Percentiles rank a stretch among this genome's conserved stretches.
Evolutionary conservation across 2,329 filamentous ascomycete species (phyloP).

Genomic region (Exophiala alcalophila): DNA sequence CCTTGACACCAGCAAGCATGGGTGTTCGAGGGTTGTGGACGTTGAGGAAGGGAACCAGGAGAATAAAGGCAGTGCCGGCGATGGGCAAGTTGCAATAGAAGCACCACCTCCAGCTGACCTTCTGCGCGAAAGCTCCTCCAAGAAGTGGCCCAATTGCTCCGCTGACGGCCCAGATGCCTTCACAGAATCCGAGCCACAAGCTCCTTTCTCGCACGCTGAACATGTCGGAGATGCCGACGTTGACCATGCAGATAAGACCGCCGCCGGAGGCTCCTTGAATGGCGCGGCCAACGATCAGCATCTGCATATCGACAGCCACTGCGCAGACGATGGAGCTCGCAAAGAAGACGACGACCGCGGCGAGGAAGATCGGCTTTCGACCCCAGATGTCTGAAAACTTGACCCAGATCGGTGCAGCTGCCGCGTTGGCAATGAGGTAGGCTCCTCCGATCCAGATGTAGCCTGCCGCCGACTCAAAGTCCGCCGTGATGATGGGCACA

Average conservation of each 20-base stretch:
- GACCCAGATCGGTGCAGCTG: constrained; percentile 68
- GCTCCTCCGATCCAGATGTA: constrained; percentile 77
- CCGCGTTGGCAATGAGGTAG: constrained; percentile 67
- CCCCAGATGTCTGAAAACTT: constrained; percentile 59
- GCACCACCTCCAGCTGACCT: constrained; percentile 51
- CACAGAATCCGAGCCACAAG: constrained; percentile 51
- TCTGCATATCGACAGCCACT: constrained; percentile 45
- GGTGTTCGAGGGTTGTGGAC: constrained; percentile 55
- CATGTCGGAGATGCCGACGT: constrained; percentile 55
- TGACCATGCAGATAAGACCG: constrained; percentile 52
- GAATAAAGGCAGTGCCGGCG: constrained; percentile 47
- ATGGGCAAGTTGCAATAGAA: constrained; percentile 58
- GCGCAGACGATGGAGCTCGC: constrained; percentile 51
- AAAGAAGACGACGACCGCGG: constrained; percentile 50
- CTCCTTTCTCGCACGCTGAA: constrained; percentile 51
- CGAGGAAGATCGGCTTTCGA: constrained; percentile 53
- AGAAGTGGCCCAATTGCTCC: constrained; percentile 53
- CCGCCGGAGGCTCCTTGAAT: constrained; percentile 56
- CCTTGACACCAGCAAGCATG: constrained; percentile 37
- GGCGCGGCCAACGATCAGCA: constrained; percentile 54
- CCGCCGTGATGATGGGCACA: constrained; percentile 34
- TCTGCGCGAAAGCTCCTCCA: constrained; percentile 49
- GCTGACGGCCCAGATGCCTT: constrained; percentile 55
- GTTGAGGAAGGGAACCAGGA: constrained; percentile 54
- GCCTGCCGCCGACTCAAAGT: constrained; percentile 62